Conservation (phyloP, 345 rosid genomes). For the Mallotus nudiflorus region DNA sequence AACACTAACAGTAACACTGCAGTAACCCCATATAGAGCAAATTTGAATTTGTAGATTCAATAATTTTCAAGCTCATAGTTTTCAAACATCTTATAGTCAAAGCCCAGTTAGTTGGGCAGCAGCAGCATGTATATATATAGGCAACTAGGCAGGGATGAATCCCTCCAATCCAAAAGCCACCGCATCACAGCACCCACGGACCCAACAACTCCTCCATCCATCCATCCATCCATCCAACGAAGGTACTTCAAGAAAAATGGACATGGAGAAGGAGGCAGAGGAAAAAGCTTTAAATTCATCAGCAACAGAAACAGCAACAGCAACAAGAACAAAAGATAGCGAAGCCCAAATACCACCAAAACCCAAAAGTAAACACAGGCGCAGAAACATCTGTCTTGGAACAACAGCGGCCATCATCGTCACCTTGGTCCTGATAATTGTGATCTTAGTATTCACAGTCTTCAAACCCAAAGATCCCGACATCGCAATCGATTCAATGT, state of each 20-base stretch:
- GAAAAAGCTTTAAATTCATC: slow-evolving; percentile 6
- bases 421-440: slow-evolving; percentile 33
- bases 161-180: too few relatives aligned
- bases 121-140: not conserved
- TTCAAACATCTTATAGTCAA: not conserved
- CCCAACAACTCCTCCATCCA: too few relatives aligned
- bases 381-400: slow-evolving; percentile 46
- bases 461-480: slow-evolving; percentile 67
- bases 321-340: not conserved
- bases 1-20: too few relatives aligned
- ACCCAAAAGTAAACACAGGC: slow-evolving; percentile 22
- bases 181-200: too few relatives aligned
- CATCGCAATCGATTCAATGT: slow-evolving; percentile 45
- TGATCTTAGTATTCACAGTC: slow-evolving; percentile 63
- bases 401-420: slow-evolving; percentile 24
- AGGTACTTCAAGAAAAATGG: too few relatives aligned
- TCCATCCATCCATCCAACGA: too few relatives aligned
- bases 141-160: too few relatives aligned
- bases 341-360: not conserved
- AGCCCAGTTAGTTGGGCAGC: not conserved
- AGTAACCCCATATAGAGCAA: too few relatives aligned
- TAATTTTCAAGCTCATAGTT: too few relatives aligned
- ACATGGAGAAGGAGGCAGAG: not conserved
- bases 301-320: too few relatives aligned
- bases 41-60: too few relatives aligned